Conservation (phyloP, 1,139 yeast genomes). For the Pichia norvegensis region DNA sequence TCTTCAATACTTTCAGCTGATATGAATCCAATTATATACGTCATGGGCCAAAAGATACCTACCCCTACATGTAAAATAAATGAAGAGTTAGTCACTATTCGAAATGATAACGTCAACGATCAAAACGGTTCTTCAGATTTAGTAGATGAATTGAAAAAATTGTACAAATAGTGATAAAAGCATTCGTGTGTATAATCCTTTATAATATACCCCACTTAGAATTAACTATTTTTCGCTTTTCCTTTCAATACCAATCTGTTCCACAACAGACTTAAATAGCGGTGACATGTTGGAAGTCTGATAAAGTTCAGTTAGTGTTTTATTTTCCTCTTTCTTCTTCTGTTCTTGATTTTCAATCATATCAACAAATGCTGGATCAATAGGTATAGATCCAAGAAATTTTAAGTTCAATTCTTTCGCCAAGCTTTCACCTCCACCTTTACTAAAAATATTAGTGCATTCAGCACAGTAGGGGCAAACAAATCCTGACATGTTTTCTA, state of each 20-base stretch:
- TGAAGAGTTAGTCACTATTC: conserved; percentile 14
- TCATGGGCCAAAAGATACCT: background rate
- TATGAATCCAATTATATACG: conserved; percentile 5
- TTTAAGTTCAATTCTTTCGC: conserved; percentile 55
- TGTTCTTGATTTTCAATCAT: conserved; percentile 57
- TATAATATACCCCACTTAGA: background rate
- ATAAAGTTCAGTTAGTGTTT: conserved; percentile 31
- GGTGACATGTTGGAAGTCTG: conserved; percentile 33
- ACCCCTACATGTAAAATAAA: conserved; percentile 15
- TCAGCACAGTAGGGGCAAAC: conserved; percentile 92
- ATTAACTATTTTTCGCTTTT: background rate
- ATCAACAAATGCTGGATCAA: conserved; percentile 86
- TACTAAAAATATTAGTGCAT: conserved; percentile 82
- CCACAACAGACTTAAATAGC: conserved; percentile 34
- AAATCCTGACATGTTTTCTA: conserved; percentile 96
- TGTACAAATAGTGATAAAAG: background rate
- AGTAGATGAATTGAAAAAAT: background rate
- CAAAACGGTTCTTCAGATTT: background rate
- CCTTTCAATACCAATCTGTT: conserved; percentile 8
- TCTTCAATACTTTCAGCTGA: background rate
- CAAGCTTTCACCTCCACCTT: conserved; percentile 82
- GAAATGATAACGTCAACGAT: background rate
- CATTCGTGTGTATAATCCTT: too few relatives aligned
- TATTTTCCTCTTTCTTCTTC: conserved; percentile 21
- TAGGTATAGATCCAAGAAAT: conserved; percentile 81